Evolutionary conservation across 208 protist species (phyloP).

Genomic region (Spongospora subterranea): DNA sequence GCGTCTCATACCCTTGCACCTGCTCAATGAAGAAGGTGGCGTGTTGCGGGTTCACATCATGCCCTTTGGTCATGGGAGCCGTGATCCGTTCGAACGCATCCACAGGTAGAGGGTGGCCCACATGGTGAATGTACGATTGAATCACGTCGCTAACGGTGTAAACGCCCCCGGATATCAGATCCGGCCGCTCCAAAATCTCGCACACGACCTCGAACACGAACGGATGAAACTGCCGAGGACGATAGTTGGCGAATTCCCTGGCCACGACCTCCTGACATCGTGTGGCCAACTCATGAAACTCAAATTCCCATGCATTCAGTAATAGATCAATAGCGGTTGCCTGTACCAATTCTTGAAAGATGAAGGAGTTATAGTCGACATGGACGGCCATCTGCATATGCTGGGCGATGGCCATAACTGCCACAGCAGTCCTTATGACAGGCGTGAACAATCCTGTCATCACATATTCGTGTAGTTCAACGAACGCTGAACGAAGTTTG

Average conservation of each 20-base stretch:
- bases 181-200: conserved; percentile 18
- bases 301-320: background rate
- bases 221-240: background rate
- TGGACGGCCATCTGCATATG: conserved; percentile 1
- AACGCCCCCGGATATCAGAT: conserved; percentile 26
- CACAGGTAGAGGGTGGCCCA: background rate
- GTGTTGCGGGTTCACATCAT: conserved; percentile 39
- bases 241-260: conserved; percentile 2
- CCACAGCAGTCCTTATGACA: background rate
- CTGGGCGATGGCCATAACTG: background rate
- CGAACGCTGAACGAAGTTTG: background rate
- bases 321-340: conserved; percentile 1
- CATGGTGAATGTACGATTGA: conserved; percentile 30
- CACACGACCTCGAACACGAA: background rate
- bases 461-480: conserved; percentile 44
- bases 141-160: conserved; percentile 50
- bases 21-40: conserved; percentile 47
- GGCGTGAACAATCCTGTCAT: conserved; percentile 2
- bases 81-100: conserved; percentile 28
- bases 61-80: background rate
- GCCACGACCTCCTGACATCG: background rate
- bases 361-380: background rate
- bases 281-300: conserved; percentile 1
- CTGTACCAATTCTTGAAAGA: background rate
- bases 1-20: conserved; percentile 18